A percentile compares a stretch with the other conserved stretches of the same genome.
Evolutionary conservation across 2,329 filamentous ascomycete genomes (phyloP).

Genomic region (Nakataea oryzae): DNA sequence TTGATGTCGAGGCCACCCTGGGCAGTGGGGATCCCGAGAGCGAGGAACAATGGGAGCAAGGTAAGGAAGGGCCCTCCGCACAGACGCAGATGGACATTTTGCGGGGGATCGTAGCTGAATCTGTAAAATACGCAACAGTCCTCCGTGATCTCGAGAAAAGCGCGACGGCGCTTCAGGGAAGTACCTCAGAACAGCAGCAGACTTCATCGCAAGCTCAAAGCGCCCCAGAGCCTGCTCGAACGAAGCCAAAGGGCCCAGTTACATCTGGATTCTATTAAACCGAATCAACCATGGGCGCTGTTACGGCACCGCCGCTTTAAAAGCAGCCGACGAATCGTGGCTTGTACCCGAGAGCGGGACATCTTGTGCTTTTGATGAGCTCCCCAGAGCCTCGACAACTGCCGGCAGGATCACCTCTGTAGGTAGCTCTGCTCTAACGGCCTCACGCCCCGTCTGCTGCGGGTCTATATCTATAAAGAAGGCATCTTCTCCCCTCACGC

Average conservation of each 20-base stretch:
- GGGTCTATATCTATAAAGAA: conserved; percentile 52
- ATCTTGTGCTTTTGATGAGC: conserved; percentile 6
- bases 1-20: conserved; percentile 75
- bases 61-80: conserved; percentile 25
- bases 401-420: conserved; percentile 48
- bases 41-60: conserved; percentile 83
- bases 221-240: conserved; percentile 8
- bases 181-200: neutral
- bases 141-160: neutral
- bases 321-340: conserved; percentile 25
- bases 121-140: neutral
- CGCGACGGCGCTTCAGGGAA: neutral
- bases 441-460: conserved; percentile 36
- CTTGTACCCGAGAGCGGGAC: neutral
- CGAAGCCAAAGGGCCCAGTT: conserved; percentile 11
- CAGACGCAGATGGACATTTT: neutral
- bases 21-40: conserved; percentile 66
- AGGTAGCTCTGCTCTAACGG: conserved; percentile 45
- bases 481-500: conserved; percentile 66
- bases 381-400: conserved; percentile 31
- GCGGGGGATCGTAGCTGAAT: neutral
- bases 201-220: neutral
- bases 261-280: conserved; percentile 9
- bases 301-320: conserved; percentile 51
- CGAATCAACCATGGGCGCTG: conserved; percentile 9